Base-by-base conservation (phyloP, 176 grass and related monocot species). In the Oryza australiensis region DNA sequence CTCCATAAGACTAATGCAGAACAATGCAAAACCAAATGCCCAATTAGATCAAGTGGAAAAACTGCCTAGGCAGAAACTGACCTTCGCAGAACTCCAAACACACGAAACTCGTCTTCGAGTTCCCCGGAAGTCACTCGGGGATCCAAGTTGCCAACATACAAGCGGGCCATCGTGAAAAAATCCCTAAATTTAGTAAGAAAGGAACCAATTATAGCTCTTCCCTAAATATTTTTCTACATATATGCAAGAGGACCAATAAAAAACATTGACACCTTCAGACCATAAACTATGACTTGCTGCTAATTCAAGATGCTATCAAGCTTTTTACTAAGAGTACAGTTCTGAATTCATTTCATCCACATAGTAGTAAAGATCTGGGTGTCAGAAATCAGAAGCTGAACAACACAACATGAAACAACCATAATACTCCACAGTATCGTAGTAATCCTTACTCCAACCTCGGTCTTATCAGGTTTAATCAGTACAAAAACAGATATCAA, bases 131-230 rank as follows among this genome's bases (percentile, higher is more conserved):
- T 90, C 59, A 86, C 86, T 14, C 88, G 89, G 18, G 92, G 77
- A 84, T 97, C 94, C 77, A 97, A 67, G 74, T 94, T 97, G 27
- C 94, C 94, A 68, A 97, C 90, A 68, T 97, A 97, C 83, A 97
- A 26, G 14, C 92, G 89, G 28, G 92, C 92, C 94, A 97, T 97
- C n/a, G n/a, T 46, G 32, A 24, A 83, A 51, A 87, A 78, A 55
- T 82, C 38, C 70, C 87, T 83, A 80, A 65, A 66, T 63, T 32
- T 22, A 65, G 41, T 29, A 45, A 77, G 15, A 66, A 26, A 86
- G 28, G 7, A 77, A 37, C 0, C 70, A n/a, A 65, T 67, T 28
- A 66, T 45, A 85, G 0, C 3, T 40, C 30, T 22, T 38, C 2
- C 20, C 32, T 12, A 11, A 57, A 38, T 6, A 34, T 59, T 42